A percentile compares a stretch with the other conserved stretches of the same genome.
These are phyloP conservation scores for Trichoderma virens DNA, from an alignment of 495 filamentous ascomycete species.

Conservation along the genomic window DNA sequence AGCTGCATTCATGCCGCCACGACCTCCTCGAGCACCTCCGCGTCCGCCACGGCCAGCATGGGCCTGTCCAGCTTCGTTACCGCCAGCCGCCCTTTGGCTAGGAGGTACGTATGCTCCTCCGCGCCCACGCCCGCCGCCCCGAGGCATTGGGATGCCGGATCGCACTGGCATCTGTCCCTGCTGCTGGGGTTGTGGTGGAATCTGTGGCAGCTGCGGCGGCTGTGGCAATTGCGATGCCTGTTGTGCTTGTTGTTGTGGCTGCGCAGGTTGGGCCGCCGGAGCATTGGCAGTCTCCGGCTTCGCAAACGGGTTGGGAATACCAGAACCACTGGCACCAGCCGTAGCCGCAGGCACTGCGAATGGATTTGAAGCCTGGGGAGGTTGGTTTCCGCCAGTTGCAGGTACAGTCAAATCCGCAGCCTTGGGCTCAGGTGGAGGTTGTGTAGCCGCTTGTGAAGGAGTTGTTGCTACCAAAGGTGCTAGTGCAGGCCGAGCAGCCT, in stretches of 20 bases:
- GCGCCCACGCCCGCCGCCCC: constrained; percentile 19
- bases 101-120: constrained; percentile 23
- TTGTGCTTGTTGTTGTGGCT: constrained; percentile 6
- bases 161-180: constrained; percentile 16
- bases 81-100: constrained; percentile 16
- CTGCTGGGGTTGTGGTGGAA: constrained; percentile 16
- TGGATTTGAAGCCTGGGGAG: constrained; percentile 18
- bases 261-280: background rate
- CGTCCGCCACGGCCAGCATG: constrained; percentile 13
- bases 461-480: constrained; percentile 16
- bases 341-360: constrained; percentile 14
- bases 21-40: constrained; percentile 31
- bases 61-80: constrained; percentile 28
- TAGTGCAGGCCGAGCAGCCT: background rate
- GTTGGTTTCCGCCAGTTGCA: background rate
- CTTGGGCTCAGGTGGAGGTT: background rate
- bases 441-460: constrained; percentile 13
- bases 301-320: constrained; percentile 21
- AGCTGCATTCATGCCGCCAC: constrained; percentile 26
- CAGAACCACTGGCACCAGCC: constrained; percentile 8
- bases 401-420: background rate
- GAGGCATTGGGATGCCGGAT: constrained; percentile 24
- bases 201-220: constrained; percentile 17
- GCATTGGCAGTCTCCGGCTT: background rate
- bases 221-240: background rate